Base-by-base conservation (phyloP, 345 rosid species). In the Erucastrum elatum region DNA sequence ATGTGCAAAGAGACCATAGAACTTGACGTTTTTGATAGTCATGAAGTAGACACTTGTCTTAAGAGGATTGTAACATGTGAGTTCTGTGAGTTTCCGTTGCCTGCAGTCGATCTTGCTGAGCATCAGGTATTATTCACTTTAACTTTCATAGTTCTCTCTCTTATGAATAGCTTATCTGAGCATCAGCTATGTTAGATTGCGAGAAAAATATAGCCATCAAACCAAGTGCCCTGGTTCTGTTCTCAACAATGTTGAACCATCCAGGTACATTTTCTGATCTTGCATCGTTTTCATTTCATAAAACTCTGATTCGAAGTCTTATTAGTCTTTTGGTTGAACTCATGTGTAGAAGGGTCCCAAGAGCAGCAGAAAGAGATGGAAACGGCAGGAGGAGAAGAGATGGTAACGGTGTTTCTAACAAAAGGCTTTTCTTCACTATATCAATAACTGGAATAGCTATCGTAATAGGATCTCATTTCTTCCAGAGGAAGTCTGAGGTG, bases 381-480 rank as follows among this genome's bases (percentile, higher is more conserved):
- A 90, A 78, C 29, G 84, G 87, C 15, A 87, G 72, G 61, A 84
- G 89, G 71, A 68, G 88, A 80, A 86, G 94, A 84, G 89, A 68
- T 74, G 89, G 90, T 11, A 83, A 81, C 0, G 95, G 86, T 76
- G 87, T 67, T 64, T 85, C 97, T 27, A 77, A 87, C 70, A 91
- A 82, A 81, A 89, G 86, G 26, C 81, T 95, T 75, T 81, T 95
- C 31, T 86, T 95, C 81, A 93, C 99, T 25, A 86, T 95, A 15
- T 98, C 99, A 12, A 87, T 95, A 80, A 91, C 99, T 0, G 97
- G 99, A 44, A 88, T 93, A 64, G 98, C 99, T 44, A 92, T 95
- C 72, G 70, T 95, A 34, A 75, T 95, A 75, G 99, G 99, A 77
- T 91, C 99, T 0, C 71, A 93, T 66, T 82, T 93, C 81, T 91